phyloP scores from a whole-genome alignment of 2,329 filamentous ascomycete species.

The Dactylellina haptotyla region DNA sequence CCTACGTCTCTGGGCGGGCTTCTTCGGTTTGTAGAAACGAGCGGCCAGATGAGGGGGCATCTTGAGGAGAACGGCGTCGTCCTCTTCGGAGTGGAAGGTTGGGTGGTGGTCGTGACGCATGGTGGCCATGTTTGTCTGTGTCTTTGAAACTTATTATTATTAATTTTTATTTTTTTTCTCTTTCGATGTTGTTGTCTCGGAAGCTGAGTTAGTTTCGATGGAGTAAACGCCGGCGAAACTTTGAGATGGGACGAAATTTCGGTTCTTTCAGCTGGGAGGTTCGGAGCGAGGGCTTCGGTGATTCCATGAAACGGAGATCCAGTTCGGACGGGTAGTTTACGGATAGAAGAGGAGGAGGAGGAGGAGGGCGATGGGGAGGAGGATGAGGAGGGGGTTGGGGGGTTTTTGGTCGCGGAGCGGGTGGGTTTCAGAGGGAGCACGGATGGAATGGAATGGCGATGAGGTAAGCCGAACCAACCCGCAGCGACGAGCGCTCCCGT shows the following conservation, averaged over 20 bases:
- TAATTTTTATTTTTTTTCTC: slow-evolving; percentile 11
- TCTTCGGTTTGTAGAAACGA: slow-evolving; percentile 76
- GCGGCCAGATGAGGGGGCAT: slow-evolving; percentile 81
- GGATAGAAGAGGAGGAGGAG: neutral
- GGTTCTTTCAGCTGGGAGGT: slow-evolving; percentile 37
- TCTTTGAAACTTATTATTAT: too few relatives aligned
- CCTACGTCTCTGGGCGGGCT: slow-evolving; percentile 71
- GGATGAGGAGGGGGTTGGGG: slow-evolving; percentile 5
- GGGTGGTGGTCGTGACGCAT: slow-evolving; percentile 31
- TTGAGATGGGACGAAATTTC: slow-evolving; percentile 40
- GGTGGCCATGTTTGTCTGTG: slow-evolving; percentile 30
- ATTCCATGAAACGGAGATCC: slow-evolving; percentile 43
- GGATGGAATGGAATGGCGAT: slow-evolving; percentile 46
- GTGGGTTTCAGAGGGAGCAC: neutral
- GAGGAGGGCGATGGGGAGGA: neutral
- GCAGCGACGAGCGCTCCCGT: slow-evolving; percentile 12
- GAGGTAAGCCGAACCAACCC: slow-evolving; percentile 52
- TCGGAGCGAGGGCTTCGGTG: slow-evolving; percentile 10
- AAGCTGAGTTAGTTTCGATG: neutral
- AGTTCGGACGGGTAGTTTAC: too few relatives aligned
- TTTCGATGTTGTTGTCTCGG: neutral
- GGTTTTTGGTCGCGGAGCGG: slow-evolving; percentile 15
- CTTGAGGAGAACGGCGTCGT: slow-evolving; percentile 63
- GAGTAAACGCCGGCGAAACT: slow-evolving; percentile 34
- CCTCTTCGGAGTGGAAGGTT: slow-evolving; percentile 49